Conservation (phyloP, 1,139 yeast species). For the Suhomyces panamericanus region DNA sequence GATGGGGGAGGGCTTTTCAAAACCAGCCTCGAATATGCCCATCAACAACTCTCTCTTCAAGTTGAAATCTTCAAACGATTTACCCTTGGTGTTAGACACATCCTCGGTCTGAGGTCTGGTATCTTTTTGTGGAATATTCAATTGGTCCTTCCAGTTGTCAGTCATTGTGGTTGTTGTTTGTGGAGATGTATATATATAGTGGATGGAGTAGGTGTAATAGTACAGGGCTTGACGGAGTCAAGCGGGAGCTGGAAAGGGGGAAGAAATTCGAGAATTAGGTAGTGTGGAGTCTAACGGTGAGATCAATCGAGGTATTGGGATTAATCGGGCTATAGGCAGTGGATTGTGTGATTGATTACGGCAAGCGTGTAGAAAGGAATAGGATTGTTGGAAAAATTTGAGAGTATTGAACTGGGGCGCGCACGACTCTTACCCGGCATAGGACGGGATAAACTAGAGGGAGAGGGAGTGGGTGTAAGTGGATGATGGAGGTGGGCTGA, state of each 20-base stretch:
- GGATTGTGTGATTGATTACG: slow-evolving; percentile 2
- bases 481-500: too few species aligned
- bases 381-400: slow-evolving; percentile 5
- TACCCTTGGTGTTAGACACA: slow-evolving; percentile 89
- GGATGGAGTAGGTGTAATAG: neutral
- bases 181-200: slow-evolving; percentile 12
- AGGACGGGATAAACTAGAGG: neutral
- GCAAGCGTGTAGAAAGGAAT: slow-evolving; percentile 1
- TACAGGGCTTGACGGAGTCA: slow-evolving; percentile 8
- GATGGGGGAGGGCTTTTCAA: slow-evolving; percentile 96
- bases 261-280: neutral
- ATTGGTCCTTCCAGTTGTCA: slow-evolving; percentile 66
- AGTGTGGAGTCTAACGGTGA: neutral
- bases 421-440: slow-evolving; percentile 7
- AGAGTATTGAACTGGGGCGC: neutral
- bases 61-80: slow-evolving; percentile 87
- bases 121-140: slow-evolving; percentile 81
- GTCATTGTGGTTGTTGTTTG: slow-evolving; percentile 22
- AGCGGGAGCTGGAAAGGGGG: neutral
- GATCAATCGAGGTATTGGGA: slow-evolving; percentile 1
- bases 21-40: slow-evolving; percentile 99
- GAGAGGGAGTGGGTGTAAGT: neutral
- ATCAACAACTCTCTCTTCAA: slow-evolving; percentile 89
- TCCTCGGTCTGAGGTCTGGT: slow-evolving; percentile 95
- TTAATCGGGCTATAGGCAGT: neutral